Evolutionary conservation across 257 asterid genomes (phyloP), one percentile per base, ranked within the genome.

Genomic region (Anisodus acutangulus): DNA sequence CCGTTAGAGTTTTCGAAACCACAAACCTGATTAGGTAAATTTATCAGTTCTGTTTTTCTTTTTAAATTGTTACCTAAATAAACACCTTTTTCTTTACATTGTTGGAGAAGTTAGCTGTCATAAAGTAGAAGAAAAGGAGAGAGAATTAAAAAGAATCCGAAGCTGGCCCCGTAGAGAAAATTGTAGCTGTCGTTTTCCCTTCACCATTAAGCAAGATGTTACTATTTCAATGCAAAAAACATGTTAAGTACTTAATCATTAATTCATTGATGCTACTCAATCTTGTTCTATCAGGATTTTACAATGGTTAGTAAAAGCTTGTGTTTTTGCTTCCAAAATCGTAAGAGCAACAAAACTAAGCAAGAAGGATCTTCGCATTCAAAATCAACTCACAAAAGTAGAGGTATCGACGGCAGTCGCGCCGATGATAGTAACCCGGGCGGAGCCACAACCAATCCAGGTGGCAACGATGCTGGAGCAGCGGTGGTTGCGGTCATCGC

Each of bases 241-340:
- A n/a, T n/a, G 39, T 9, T 22, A 22, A 22, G 26, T 71, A 71
- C 17, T 71, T 71, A 71, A 71, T 49, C 79, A 22, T 22, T 22
- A 22, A 71, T 71, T 45, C 79, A 71, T 9, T 69, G 0, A 1
- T 69, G 9, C 8, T 66, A 22, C 26, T 31, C 35, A 31, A 31
- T 31, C 35, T 31, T 1, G 35, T 31, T 31, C 35, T 31, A 31
- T 31, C 35, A 31, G 35, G 35, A 31, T 31, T 9, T 47, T 10
- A 47, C 19, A 2, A 74, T 74, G 80, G 80, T 49, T 19, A 74
- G 43, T 49, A 47, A 74, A 74, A 19, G 6, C 59, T 74, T 74
- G 59, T 74, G 80, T 5, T 74, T 74, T 74, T 74, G 80, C 80
- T 74, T 74, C 6, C 80, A 5, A 6, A 74, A 74, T 19, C 60